phyloP scores from a whole-genome alignment of 805 yeast species.

The Barnettozyma botsteinii region DNA sequence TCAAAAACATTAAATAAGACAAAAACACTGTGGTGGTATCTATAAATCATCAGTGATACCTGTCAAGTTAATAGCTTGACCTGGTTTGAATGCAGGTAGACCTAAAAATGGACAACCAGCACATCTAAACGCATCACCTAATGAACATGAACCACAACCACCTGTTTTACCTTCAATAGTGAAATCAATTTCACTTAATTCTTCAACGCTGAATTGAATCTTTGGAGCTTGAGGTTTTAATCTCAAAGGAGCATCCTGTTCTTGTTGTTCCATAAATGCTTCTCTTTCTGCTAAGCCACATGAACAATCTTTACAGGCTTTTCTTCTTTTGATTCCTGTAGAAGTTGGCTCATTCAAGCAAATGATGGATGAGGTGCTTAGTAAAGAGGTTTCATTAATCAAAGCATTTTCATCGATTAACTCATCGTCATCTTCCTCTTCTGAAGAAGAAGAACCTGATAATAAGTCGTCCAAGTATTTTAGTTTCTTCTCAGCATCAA shows the following conservation, averaged over 20 bases:
- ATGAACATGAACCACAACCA: conserved; percentile 94
- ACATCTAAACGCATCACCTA: conserved; percentile 98
- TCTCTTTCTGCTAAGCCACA: conserved; percentile 93
- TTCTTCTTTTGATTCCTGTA: conserved; percentile 56
- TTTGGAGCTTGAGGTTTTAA: conserved; percentile 34
- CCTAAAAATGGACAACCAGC: conserved; percentile 98
- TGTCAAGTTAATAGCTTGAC: conserved; percentile 77
- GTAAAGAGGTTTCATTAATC: conserved; percentile 22
- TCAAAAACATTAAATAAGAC: background rate
- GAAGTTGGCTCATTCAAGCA: conserved; percentile 45
- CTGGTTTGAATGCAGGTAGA: conserved; percentile 96
- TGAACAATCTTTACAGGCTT: conserved; percentile 97
- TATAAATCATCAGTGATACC: conserved; percentile 73
- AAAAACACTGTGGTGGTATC: background rate
- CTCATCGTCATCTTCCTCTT: conserved; percentile 24
- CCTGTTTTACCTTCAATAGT: conserved; percentile 97
- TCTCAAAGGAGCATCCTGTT: conserved; percentile 27
- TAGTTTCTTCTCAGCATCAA: conserved; percentile 18
- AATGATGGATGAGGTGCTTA: conserved; percentile 35
- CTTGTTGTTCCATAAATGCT: conserved; percentile 45
- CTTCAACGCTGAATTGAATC: conserved; percentile 54
- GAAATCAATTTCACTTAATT: conserved; percentile 86
- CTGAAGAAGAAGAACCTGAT: conserved; percentile 11
- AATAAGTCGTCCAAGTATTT: conserved; percentile 15
- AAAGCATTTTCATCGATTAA: conserved; percentile 36